Conservation (phyloP, 495 filamentous ascomycete species). For the Sabuloglossum arenarium region DNA sequence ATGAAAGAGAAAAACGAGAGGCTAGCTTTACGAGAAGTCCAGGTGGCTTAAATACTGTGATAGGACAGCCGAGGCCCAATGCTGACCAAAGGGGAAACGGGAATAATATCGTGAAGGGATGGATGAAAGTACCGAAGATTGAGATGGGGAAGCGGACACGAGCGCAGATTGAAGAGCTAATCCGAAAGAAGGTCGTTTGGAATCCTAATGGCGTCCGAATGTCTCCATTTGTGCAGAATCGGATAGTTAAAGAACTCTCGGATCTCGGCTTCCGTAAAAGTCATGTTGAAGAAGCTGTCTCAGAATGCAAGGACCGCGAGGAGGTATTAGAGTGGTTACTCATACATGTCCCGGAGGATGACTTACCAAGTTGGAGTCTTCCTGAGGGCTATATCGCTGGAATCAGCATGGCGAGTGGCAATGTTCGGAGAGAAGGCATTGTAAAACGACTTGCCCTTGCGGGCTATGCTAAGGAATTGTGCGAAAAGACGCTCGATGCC, state of each 20-base stretch:
- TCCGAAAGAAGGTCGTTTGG: slow-evolving; percentile 63
- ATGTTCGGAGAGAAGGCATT: slow-evolving; percentile 55
- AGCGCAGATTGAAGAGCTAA: slow-evolving; percentile 51
- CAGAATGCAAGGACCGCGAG: slow-evolving; percentile 77
- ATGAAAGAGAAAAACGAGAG: slow-evolving; percentile 15
- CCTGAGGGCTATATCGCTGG: slow-evolving; percentile 81
- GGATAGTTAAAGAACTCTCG: slow-evolving; percentile 52
- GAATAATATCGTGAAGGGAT: slow-evolving; percentile 34
- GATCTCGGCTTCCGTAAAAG: slow-evolving; percentile 63
- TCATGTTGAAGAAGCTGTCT: slow-evolving; percentile 74
- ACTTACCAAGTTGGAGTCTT: slow-evolving; percentile 71
- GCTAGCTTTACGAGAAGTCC: slow-evolving; percentile 13
- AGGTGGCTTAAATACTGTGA: slow-evolving; percentile 1
- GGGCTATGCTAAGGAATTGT: slow-evolving; percentile 72
- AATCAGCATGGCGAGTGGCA: slow-evolving; percentile 57
- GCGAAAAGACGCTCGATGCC: slow-evolving; percentile 47
- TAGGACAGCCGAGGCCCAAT: not conserved
- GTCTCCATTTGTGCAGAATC: slow-evolving; percentile 27
- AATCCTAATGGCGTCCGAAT: slow-evolving; percentile 57
- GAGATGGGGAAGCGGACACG: slow-evolving; percentile 73
- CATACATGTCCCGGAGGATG: slow-evolving; percentile 91
- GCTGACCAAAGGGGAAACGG: not conserved
- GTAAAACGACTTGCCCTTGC: slow-evolving; percentile 63
- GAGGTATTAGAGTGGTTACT: slow-evolving; percentile 85
- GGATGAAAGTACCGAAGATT: slow-evolving; percentile 70